phyloP scores from a whole-genome alignment of 345 rosid genomes.

The Aquilaria sinensis region DNA sequence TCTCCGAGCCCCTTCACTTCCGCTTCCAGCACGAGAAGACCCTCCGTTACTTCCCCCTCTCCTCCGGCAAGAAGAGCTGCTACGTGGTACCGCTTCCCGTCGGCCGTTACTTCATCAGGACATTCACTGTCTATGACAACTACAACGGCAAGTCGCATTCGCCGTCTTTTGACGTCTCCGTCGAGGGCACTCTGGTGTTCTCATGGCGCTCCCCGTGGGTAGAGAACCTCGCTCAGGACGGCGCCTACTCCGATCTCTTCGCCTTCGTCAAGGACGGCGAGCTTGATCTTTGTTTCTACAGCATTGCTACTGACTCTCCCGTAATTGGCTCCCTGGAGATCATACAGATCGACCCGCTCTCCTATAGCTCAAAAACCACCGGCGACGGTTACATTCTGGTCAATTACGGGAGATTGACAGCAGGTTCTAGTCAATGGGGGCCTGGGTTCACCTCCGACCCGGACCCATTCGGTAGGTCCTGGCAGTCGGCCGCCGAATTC shows the following conservation, averaged over 20 bases:
- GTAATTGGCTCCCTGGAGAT: conserved; percentile 77
- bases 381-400: conserved; percentile 51
- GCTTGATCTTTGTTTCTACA: conserved; percentile 82
- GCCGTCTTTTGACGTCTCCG: conserved; percentile 83
- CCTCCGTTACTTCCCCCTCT: conserved; percentile 82
- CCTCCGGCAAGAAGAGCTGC: conserved; percentile 96
- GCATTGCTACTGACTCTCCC: conserved; percentile 95
- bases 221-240: conserved; percentile 51
- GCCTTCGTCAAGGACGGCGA: conserved; percentile 73
- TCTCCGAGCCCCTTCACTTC: conserved; percentile 91
- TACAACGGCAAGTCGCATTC: conserved; percentile 87
- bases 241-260: conserved; percentile 92
- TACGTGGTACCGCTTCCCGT: conserved; percentile 68
- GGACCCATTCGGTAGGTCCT: conserved; percentile 79
- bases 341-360: conserved; percentile 59
- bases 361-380: conserved; percentile 47
- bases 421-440: conserved; percentile 82
- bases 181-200: conserved; percentile 88
- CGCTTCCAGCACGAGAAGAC: conserved; percentile 55
- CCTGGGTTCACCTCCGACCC: conserved; percentile 81
- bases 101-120: conserved; percentile 83
- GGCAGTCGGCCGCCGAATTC: conserved; percentile 67
- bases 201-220: conserved; percentile 93
- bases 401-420: conserved; percentile 78
- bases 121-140: conserved; percentile 96